Base-by-base conservation (phyloP, 768 basidiomycete genomes). In the Lactifluus piperatus region DNA sequence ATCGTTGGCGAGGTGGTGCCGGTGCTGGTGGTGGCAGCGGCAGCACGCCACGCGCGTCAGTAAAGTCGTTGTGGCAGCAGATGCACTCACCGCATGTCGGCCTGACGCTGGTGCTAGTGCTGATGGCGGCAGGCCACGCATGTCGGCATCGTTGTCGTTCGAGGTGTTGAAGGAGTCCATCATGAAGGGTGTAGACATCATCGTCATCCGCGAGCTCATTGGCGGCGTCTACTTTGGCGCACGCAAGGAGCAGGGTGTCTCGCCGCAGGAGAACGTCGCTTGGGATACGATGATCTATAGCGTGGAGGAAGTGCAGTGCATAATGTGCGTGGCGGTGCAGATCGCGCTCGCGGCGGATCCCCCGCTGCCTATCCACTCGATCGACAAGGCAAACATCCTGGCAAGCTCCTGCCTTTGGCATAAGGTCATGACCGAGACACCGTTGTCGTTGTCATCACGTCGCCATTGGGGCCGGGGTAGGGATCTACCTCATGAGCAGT, bases 361-460 rank as follows among this genome's bases (percentile, higher is more conserved):
- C 4, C 93, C 94, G 20, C 79, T 95, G 48, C 79, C 83, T 22
- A 85, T 99, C 58, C 91, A 92, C 73, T 95, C 93, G 0, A 79
- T 99, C 71, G 97, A 99, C 79, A 99, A 99, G 75, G 97, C 97
- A 54, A 99, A 99, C 73, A 97, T 99, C 22, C 83, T 99, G 56
- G 97, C 97, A 24, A 90, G 84, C 68, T 95, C 92, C 36, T 77
- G 97, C 50, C 76, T 99, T 43, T 99, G 97, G 97, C 77, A 97
- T 58, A 93, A 86, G 71, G 88, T 91, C 22, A 94, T 97, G 55
- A 87, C 82, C 2, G 91, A 97, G 68, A 85, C 88, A 1, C 72
- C n/a, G n/a, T n/a, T n/a, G n/a, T n/a, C n/a, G n/a, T n/a, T n/a
- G n/a, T n/a, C n/a, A n/a, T n/a, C n/a, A n/a, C n/a, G n/a, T n/a